Evolutionary conservation across 129 eudicot species (phyloP).

Genomic region (sunflower (Helianthus annuus)): DNA sequence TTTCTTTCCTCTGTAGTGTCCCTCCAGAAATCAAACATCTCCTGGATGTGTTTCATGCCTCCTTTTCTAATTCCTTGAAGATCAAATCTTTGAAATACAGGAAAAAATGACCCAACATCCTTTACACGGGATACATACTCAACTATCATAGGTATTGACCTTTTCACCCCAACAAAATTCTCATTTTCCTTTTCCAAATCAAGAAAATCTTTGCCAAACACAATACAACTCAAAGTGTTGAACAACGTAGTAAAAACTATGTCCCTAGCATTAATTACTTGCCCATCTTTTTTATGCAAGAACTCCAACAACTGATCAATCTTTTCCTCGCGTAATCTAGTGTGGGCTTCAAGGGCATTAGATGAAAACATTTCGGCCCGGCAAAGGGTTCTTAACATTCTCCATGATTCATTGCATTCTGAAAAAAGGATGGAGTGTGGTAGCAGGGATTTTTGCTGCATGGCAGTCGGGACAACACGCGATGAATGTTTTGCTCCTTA

Average conservation of each 20-base stretch:
- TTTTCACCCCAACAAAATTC: conserved; percentile 16
- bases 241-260: conserved; percentile 14
- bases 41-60: conserved; percentile 1
- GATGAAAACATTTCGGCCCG: conserved; percentile 29
- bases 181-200: conserved; percentile 19
- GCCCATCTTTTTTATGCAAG: conserved; percentile 18
- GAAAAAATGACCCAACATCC: conserved; percentile 29
- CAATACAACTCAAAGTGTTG: conserved; percentile 16
- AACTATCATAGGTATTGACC: neutral
- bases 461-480: too few relatives aligned
- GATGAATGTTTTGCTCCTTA: too few relatives aligned
- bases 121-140: conserved; percentile 8
- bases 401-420: conserved; percentile 33
- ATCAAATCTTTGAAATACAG: conserved; percentile 25
- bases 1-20: conserved; percentile 24
- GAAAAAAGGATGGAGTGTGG: conserved; percentile 8
- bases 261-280: conserved; percentile 16
- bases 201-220: conserved; percentile 22
- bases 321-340: conserved; percentile 25
- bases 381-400: conserved; percentile 19
- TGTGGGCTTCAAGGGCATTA: conserved; percentile 28
- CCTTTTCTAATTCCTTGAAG: conserved; percentile 22
- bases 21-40: conserved; percentile 18
- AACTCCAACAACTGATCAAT: conserved; percentile 18
- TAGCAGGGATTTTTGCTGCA: too few relatives aligned